These are phyloP conservation scores for Mariannaea sp. DNA, from an alignment of 2,329 filamentous ascomycete species.

Conservation along the genomic window DNA sequence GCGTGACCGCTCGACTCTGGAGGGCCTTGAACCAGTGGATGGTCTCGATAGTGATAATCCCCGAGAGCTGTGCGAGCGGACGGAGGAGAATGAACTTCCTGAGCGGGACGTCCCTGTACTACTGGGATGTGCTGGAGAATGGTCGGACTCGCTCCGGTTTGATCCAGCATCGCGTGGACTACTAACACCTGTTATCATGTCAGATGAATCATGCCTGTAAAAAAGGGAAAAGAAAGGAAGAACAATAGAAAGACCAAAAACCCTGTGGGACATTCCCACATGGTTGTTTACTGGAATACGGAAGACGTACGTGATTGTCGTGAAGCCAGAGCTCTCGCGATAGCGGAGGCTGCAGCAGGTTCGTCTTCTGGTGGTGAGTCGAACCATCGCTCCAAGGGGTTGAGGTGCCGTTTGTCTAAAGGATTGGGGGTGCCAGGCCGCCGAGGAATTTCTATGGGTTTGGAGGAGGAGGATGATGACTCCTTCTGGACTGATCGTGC, in stretches of 20 bases:
- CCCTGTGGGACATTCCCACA: constrained; percentile 39
- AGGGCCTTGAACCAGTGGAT: neutral
- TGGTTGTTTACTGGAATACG: constrained; percentile 39
- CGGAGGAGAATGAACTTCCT: constrained; percentile 6
- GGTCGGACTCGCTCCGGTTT: neutral
- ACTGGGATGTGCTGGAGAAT: constrained; percentile 1
- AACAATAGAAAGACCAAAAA: constrained; percentile 35
- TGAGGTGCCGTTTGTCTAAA: constrained; percentile 18
- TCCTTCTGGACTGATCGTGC: neutral
- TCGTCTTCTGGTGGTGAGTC: constrained; percentile 44
- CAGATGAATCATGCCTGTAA: neutral
- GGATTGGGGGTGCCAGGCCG: constrained; percentile 42
- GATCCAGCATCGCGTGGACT: neutral
- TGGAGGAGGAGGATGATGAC: neutral
- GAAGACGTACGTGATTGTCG: constrained; percentile 20
- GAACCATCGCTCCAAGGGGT: constrained; percentile 41
- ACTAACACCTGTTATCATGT: neutral
- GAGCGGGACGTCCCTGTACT: constrained; percentile 14
- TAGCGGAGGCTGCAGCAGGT: constrained; percentile 38
- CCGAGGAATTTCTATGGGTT: constrained; percentile 3
- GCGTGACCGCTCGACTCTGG: neutral
- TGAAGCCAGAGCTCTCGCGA: constrained; percentile 38
- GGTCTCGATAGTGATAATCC: neutral
- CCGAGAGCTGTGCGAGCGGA: neutral
- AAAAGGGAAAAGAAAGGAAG: too few species aligned